Base-by-base conservation (phyloP, 352 stramenopile species). In the Globisporangium okanoganense region DNA sequence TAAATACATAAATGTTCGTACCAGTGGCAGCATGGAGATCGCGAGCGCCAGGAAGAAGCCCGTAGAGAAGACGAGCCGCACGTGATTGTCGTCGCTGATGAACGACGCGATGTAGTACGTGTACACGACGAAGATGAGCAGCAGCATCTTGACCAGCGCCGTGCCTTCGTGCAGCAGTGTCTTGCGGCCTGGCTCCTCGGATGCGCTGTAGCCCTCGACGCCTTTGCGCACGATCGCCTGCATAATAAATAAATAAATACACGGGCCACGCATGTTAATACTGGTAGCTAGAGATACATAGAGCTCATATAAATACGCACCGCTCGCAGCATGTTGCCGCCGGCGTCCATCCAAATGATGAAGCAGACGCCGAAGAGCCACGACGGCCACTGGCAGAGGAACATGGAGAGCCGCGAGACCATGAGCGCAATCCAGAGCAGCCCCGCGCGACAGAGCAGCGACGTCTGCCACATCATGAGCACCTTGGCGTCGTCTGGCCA, bases 381-480 rank as follows among this genome's bases (percentile, higher is more conserved):
- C n/a, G 66, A 67, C 2, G 82, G 82, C 80, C 76, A 90, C 22
- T 88, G 64, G 33, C 81, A 76, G 31, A 92, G 65, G 53, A 90
- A 74, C 31, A 85, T 53, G 3, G 77, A 88, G 27, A 92, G 61
- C 6, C 75, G 67, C 36, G 82, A 88, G 12, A 88, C 78, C 29
- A 69, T 25, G 38, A 92, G 65, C 25, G 80, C 73, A 56, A 87
- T 87, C 79, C 82, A 92, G 43, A 90, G 56, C 9, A 92, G 67
- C n/a, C 78, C 79, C 0, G 65, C 77, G 40, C 82, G 78, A 56
- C 75, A 90, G 25, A 92, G 51, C 10, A 90, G 75, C 59, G 79
- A 66, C 12, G 79, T 90, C 67, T 90, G 80, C 82, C 82, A 92
- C 75, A 85, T 83, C 77, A 87, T 88, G 53, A 90, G 76, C 51